Conservation (phyloP, 768 basidiomycete species). For the Infundibulicybe gibba region DNA sequence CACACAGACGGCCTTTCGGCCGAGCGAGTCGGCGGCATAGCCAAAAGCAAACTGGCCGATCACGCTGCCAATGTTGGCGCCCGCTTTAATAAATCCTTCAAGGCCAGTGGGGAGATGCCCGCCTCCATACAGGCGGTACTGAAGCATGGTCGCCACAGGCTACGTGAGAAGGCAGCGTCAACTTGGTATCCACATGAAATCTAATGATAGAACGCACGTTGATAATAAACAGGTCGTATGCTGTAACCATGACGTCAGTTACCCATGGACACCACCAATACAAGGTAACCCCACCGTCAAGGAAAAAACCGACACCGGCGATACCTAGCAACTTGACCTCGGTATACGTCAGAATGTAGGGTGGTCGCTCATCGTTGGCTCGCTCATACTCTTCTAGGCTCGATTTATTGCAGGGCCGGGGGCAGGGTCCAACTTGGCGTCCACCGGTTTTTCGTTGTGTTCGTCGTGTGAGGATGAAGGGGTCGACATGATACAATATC, state of each 20-base stretch:
- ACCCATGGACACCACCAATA: not conserved
- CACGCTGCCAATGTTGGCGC: slow-evolving; percentile 70
- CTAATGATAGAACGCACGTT: slow-evolving; percentile 37
- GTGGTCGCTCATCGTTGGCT: slow-evolving; percentile 15
- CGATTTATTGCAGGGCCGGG: slow-evolving; percentile 3
- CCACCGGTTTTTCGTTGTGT: not conserved
- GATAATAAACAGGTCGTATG: slow-evolving; percentile 71
- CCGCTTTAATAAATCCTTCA: slow-evolving; percentile 60
- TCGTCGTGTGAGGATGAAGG: slow-evolving; percentile 4
- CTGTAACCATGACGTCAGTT: slow-evolving; percentile 24
- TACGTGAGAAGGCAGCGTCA: slow-evolving; percentile 14
- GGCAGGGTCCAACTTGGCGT: not conserved
- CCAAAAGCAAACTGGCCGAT: slow-evolving; percentile 68
- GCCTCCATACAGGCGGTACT: slow-evolving; percentile 59
- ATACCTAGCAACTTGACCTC: slow-evolving; percentile 63
- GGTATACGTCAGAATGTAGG: slow-evolving; percentile 26
- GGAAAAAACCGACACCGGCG: slow-evolving; percentile 67
- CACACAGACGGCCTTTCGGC: slow-evolving; percentile 65
- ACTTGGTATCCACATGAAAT: not conserved
- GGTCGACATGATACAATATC: not conserved
- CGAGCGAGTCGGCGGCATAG: slow-evolving; percentile 62
- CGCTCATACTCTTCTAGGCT: slow-evolving; percentile 23
- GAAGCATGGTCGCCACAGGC: slow-evolving; percentile 68
- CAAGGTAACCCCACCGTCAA: slow-evolving; percentile 49
- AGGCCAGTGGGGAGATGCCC: slow-evolving; percentile 45